phyloP scores from a whole-genome alignment of 352 stramenopile genomes.

The Phytophthora colocasiae region DNA sequence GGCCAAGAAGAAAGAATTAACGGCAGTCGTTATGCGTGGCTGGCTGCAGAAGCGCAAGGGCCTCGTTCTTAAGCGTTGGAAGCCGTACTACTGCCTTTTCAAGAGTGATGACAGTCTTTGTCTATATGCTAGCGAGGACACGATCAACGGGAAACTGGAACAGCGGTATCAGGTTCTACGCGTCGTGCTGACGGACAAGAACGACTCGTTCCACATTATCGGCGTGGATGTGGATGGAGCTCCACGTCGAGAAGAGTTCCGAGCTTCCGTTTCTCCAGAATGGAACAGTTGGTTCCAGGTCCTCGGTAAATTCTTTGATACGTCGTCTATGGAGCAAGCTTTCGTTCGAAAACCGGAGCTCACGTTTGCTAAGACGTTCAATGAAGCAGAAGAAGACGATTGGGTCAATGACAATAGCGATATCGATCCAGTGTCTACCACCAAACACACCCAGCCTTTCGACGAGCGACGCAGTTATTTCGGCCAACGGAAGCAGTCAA shows the following conservation, averaged over 20 bases:
- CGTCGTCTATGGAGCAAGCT: constrained; percentile 43
- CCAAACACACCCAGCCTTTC: constrained; percentile 11
- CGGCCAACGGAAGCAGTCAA: constrained; percentile 28
- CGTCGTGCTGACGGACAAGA: constrained; percentile 53
- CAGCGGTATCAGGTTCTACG: constrained; percentile 58
- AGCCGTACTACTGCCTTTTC: constrained; percentile 60
- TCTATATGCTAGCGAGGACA: constrained; percentile 66
- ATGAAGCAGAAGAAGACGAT: constrained; percentile 8
- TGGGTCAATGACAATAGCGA: constrained; percentile 11
- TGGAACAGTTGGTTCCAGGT: constrained; percentile 61
- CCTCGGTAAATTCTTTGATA: constrained; percentile 54
- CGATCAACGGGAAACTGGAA: constrained; percentile 55
- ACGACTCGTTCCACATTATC: constrained; percentile 64
- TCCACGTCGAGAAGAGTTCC: constrained; percentile 59
- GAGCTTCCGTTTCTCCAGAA: constrained; percentile 40
- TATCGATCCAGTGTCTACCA: not conserved
- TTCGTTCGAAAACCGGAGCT: constrained; percentile 51
- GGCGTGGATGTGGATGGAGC: constrained; percentile 48
- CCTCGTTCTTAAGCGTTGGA: constrained; percentile 66
- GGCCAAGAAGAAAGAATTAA: constrained; percentile 37
- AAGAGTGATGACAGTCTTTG: constrained; percentile 61
- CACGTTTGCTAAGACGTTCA: constrained; percentile 19
- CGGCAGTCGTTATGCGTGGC: constrained; percentile 42
- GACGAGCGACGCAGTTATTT: constrained; percentile 32
- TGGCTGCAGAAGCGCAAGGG: constrained; percentile 67